Conservation (phyloP, 768 basidiomycete genomes). For the Hypsizygus marmoreus region DNA sequence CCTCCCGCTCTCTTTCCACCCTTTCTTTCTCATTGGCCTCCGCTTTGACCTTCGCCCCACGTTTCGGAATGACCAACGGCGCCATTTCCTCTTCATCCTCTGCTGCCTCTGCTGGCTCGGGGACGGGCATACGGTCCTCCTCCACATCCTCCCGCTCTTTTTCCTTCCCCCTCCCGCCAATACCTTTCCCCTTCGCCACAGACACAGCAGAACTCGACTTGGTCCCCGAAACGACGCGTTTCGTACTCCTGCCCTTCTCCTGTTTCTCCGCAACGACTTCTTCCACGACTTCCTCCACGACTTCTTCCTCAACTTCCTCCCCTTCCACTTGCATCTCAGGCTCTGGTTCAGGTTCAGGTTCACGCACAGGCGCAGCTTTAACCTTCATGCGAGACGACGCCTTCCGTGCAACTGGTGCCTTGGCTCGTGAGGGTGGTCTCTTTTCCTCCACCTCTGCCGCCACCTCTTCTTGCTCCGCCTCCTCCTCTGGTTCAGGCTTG, state of each 20-base stretch:
- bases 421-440: too few species aligned
- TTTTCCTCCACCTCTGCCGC: not conserved
- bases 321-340: conserved; percentile 9
- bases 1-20: not conserved
- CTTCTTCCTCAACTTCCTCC: conserved; percentile 15
- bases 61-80: conserved; percentile 15
- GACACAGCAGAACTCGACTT: conserved; percentile 13
- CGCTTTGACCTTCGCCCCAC: conserved; percentile 9
- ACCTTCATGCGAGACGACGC: conserved; percentile 10
- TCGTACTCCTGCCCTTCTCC: too few species aligned
- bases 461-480: not conserved
- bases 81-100: conserved; percentile 24
- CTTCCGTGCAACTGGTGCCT: conserved; percentile 7
- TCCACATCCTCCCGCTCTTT: conserved; percentile 9
- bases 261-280: too few species aligned
- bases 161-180: conserved; percentile 15
- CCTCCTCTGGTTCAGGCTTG: not conserved
- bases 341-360: conserved; percentile 9
- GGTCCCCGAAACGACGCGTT: conserved; percentile 8
- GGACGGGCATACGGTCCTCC: conserved; percentile 8
- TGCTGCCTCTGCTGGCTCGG: conserved; percentile 10
- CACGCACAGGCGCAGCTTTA: not conserved
- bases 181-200: too few species aligned
- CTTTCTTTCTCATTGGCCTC: conserved; percentile 7
- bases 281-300: conserved; percentile 10